These are phyloP conservation scores for Tylopilus orsonianus DNA, from an alignment of 1,284 basidiomycete species.

Conservation along the genomic window DNA sequence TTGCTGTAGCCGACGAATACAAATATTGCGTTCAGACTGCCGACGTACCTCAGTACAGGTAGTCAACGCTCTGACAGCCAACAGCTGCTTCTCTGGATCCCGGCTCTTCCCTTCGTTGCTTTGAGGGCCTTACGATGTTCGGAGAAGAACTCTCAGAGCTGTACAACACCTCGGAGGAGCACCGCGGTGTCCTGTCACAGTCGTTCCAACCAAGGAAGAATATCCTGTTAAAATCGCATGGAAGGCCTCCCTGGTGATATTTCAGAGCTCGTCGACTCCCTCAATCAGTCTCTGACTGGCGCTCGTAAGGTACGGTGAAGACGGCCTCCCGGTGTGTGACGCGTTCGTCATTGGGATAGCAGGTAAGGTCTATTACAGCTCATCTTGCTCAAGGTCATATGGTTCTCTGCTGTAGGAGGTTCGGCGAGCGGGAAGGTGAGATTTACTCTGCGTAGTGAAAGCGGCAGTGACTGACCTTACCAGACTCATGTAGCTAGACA, in stretches of 20 bases:
- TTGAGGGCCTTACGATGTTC: constrained; percentile 19
- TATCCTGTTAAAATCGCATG: constrained; percentile 80
- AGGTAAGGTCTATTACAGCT: constrained; percentile 53
- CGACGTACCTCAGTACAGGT: constrained; percentile 19
- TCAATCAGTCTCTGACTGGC: constrained; percentile 11
- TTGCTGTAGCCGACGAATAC: constrained; percentile 34
- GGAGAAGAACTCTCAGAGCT: constrained; percentile 30
- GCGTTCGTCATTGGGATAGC: constrained; percentile 95
- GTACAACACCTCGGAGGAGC: constrained; percentile 21
- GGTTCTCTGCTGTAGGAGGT: constrained; percentile 55
- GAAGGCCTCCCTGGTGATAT: constrained; percentile 73
- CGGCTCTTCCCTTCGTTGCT: constrained; percentile 1
- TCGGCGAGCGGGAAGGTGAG: constrained; percentile 91
- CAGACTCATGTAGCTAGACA: constrained; percentile 91
- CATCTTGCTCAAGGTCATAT: constrained; percentile 12
- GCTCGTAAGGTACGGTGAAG: constrained; percentile 65
- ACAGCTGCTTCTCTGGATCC: not conserved
- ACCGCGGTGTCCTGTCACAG: constrained; percentile 17
- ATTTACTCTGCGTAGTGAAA: not conserved
- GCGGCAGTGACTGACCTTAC: constrained; percentile 14
- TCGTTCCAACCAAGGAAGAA: constrained; percentile 55
- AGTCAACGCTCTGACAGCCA: constrained; percentile 12
- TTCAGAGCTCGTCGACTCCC: constrained; percentile 12
- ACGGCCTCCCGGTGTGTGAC: constrained; percentile 64
- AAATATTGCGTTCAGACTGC: constrained; percentile 26